Percentiles rank a stretch among this genome's conserved stretches.
Conservation (phyloP, 768 basidiomycete species). For the Boletus vermiculosoides region DNA sequence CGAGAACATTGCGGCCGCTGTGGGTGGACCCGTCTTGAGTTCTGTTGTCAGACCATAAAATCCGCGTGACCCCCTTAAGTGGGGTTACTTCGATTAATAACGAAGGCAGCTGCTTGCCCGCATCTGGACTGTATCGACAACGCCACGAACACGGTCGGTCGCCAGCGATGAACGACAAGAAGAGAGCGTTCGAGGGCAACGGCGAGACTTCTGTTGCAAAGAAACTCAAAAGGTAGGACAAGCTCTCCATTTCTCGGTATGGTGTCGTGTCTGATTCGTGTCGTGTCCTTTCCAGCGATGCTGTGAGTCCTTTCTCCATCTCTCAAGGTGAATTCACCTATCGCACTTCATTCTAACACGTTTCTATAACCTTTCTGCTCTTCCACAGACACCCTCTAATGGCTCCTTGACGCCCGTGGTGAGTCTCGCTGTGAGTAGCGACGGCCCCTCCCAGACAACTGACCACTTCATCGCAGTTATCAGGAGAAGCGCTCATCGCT, state of each 20-base stretch:
- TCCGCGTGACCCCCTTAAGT: slow-evolving; percentile 15
- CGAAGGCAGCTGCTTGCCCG: not conserved
- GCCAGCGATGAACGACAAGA: slow-evolving; percentile 63
- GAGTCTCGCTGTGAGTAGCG: slow-evolving; percentile 26
- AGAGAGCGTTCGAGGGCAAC: slow-evolving; percentile 57
- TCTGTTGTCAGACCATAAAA: not conserved
- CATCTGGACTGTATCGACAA: slow-evolving; percentile 1
- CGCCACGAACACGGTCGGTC: slow-evolving; percentile 5
- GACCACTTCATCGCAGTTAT: slow-evolving; percentile 34
- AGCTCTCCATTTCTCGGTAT: slow-evolving; percentile 17
- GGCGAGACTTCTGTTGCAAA: slow-evolving; percentile 49
- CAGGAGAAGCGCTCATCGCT: slow-evolving; percentile 67
- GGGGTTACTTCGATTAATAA: slow-evolving; percentile 14
- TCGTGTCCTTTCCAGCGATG: slow-evolving; percentile 47
- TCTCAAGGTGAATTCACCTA: slow-evolving; percentile 71
- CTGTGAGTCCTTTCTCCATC: slow-evolving; percentile 54
- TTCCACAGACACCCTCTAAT: slow-evolving; percentile 50
- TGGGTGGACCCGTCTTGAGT: too few species aligned
- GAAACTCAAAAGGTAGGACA: slow-evolving; percentile 62
- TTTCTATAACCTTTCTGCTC: slow-evolving; percentile 63
- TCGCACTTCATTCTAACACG: slow-evolving; percentile 53
- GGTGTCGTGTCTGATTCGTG: slow-evolving; percentile 2
- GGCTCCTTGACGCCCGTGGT: slow-evolving; percentile 44
- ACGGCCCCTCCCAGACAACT: not conserved
- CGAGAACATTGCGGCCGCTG: slow-evolving; percentile 20